Evolutionary conservation across 306 rosid species (phyloP).

Genomic region (Rosa lucieae): DNA sequence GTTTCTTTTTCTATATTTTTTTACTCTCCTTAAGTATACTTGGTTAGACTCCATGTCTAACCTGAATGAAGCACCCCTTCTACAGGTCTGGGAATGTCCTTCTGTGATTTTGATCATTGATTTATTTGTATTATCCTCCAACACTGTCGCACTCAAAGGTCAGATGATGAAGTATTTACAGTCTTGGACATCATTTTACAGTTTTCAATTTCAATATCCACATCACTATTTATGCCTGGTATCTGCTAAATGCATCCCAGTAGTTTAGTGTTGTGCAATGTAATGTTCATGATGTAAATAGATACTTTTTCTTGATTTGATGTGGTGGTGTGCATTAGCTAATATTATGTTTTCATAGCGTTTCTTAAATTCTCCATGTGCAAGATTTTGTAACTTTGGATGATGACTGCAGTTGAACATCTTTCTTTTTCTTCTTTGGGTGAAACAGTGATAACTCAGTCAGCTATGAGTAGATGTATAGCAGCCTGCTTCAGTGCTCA

Average conservation of each 20-base stretch:
- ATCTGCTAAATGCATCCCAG: neutral
- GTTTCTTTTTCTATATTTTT: slow-evolving; percentile 1
- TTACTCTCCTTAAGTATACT: no score
- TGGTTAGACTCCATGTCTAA: no score
- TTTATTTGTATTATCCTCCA: slow-evolving; percentile 76
- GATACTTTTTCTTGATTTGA: neutral
- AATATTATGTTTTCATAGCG: neutral
- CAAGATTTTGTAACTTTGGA: neutral
- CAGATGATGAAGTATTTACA: slow-evolving; percentile 20
- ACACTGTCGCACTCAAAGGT: slow-evolving; percentile 82
- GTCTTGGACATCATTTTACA: neutral
- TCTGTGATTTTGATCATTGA: slow-evolving; percentile 72
- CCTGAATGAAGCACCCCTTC: slow-evolving; percentile 24
- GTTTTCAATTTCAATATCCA: neutral
- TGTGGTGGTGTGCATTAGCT: neutral
- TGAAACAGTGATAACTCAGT: slow-evolving; percentile 63
- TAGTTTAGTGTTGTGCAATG: neutral
- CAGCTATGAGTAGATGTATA: slow-evolving; percentile 61
- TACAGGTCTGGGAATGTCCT: slow-evolving; percentile 94
- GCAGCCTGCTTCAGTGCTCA: slow-evolving; percentile 70
- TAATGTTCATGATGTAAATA: neutral
- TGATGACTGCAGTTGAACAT: neutral
- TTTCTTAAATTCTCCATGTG: neutral
- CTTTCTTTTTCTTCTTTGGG: slow-evolving; percentile 14
- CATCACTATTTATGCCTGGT: neutral